Conservation (phyloP, 805 yeast species). For the Priceomyces carsonii region DNA sequence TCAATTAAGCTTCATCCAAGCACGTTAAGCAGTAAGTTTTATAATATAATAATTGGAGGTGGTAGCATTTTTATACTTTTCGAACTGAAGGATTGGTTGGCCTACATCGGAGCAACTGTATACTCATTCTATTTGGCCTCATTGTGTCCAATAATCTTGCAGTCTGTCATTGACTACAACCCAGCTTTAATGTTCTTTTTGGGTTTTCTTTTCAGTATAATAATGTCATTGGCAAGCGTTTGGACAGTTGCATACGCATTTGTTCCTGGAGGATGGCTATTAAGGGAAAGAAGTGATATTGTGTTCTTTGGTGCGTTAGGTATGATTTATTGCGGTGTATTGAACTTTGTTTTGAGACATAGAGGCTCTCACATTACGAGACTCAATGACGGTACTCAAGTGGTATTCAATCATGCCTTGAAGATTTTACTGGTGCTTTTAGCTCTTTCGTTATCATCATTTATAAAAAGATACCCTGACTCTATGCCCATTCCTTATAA, state of each 20-base stretch:
- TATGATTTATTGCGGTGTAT: constrained; percentile 55
- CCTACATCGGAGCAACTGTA: constrained; percentile 70
- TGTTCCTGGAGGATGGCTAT: constrained; percentile 88
- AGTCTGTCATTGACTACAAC: constrained; percentile 53
- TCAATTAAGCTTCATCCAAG: constrained; percentile 26
- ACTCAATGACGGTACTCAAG: constrained; percentile 18
- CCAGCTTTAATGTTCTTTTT: constrained; percentile 55
- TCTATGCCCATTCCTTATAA: constrained; percentile 57
- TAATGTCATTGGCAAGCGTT: constrained; percentile 77
- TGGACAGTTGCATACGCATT: constrained; percentile 99
- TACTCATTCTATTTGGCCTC: constrained; percentile 63
- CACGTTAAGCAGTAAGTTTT: constrained; percentile 23
- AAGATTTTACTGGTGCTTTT: constrained; percentile 46
- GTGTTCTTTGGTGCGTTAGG: constrained; percentile 59
- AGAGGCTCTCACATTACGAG: constrained; percentile 21
- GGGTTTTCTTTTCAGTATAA: constrained; percentile 49
- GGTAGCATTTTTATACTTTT: constrained; percentile 55
- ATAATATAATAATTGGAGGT: constrained; percentile 43
- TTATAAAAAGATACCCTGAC: constrained; percentile 63
- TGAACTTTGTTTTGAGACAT: constrained; percentile 31
- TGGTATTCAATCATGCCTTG: constrained; percentile 20
- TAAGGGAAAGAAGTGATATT: constrained; percentile 87
- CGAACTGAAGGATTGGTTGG: constrained; percentile 62
- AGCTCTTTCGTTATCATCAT: constrained; percentile 52
- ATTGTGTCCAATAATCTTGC: constrained; percentile 60